Base-by-base conservation (phyloP, 2,329 filamentous ascomycete species). In the Penicillium sp. region DNA sequence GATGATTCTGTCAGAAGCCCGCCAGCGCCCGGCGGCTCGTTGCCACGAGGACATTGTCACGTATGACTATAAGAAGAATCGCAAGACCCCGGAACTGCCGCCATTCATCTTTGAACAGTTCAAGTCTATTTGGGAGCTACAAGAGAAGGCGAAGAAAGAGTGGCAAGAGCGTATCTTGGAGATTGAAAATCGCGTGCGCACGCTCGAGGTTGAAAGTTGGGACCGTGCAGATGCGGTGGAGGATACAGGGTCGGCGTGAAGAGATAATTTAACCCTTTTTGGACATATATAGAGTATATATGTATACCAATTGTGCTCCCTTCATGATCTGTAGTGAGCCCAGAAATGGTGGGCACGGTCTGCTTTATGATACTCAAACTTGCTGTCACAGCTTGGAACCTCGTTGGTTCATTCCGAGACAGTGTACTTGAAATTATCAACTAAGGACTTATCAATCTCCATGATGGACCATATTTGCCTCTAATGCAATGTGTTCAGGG, bases 31-130 rank as follows among this genome's bases (percentile, higher is more conserved):
- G 14, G 90, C 91, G 9, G 92, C 92, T 3, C 81, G 88, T 44
- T 89, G 89, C 57, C 80, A 86, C 31, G 93, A 97, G 75, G 90
- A 94, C 65, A 86, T 91, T 58, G 89, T 90, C 10, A 80, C 91
- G 0, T 96, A 95, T 75, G 89, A 96, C 76, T 91, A 92, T 73
- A 77, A 73, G 33, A 72, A 75, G 27, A 83, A 77, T 10, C 81
- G 78, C 70, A 90, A 89, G 75, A 81, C 81, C 2, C 53, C 68
- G 0, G 69, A 78, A 2, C 73, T 91, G 47, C 81, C 81, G 50
- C 76, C 79, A 0, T 91, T 88, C 66, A 86, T 90, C 79, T 70
- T 86, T 46, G 78, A 84, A 7, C 82, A 84, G 49, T 86, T 92
- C 66, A 75, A 77, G 55, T 75, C 82, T 50, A 86, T 84, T 14